Percentiles rank a stretch among this genome's conserved stretches.
Evolutionary conservation across 805 yeast species (phyloP).

Genomic region (Starmerella potacharoeniae): DNA sequence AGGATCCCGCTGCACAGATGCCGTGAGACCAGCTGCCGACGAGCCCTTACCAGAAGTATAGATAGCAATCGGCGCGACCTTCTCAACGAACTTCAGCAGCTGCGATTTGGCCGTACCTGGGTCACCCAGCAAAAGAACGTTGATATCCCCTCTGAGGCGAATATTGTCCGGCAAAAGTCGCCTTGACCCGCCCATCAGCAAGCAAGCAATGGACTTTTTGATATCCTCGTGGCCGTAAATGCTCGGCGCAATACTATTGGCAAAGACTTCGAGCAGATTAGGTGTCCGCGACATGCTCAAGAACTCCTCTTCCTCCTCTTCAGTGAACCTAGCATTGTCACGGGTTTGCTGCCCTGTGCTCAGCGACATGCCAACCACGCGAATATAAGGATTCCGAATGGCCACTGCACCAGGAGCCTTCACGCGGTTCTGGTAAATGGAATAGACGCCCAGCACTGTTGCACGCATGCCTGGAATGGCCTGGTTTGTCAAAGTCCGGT

Average conservation of each 20-base stretch:
- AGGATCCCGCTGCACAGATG: conserved; percentile 89
- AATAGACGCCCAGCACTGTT: conserved; percentile 82
- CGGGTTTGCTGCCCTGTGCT: conserved; percentile 63
- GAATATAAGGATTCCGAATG: conserved; percentile 81
- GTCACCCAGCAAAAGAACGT: conserved; percentile 86
- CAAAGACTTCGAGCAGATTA: conserved; percentile 70
- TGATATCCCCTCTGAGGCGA: conserved; percentile 94
- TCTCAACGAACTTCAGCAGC: conserved; percentile 85
- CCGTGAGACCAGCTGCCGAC: conserved; percentile 98
- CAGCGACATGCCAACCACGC: conserved; percentile 74
- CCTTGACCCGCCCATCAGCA: conserved; percentile 88
- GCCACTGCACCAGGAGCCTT: conserved; percentile 58
- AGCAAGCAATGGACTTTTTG: conserved; percentile 84
- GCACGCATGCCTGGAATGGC: conserved; percentile 94
- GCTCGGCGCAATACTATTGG: conserved; percentile 89
- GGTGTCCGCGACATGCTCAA: conserved; percentile 70
- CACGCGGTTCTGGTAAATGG: conserved; percentile 67
- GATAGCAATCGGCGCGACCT: conserved; percentile 85
- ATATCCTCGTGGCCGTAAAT: conserved; percentile 90
- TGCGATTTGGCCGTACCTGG: conserved; percentile 99
- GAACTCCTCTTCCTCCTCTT: conserved; percentile 91
- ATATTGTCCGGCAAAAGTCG: conserved; percentile 89
- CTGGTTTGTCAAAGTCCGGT: conserved; percentile 76
- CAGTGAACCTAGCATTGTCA: conserved; percentile 57
- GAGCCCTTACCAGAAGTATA: conserved; percentile 99